Evolutionary conservation across 2,329 filamentous ascomycete species (phyloP).

Genomic region (Penicillium italicum): DNA sequence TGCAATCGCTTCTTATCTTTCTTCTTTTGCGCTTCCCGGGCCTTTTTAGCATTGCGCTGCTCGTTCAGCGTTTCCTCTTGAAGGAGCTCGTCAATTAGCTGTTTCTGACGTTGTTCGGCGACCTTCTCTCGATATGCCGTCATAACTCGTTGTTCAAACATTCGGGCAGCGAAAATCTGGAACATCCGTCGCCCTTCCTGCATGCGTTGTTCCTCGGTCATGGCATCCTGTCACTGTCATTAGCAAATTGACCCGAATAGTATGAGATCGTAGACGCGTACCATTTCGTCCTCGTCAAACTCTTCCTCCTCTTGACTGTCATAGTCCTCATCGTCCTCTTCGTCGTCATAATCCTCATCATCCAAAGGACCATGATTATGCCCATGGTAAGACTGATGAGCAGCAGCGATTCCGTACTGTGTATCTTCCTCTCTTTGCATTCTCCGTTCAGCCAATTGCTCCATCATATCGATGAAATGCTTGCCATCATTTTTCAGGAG

Average conservation of each 20-base stretch:
- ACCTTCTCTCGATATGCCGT: constrained; percentile 98
- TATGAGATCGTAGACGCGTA: constrained; percentile 35
- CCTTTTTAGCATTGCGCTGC: constrained; percentile 85
- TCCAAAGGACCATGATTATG: constrained; percentile 76
- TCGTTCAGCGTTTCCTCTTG: constrained; percentile 75
- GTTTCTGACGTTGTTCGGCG: constrained; percentile 83
- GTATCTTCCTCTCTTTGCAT: constrained; percentile 97
- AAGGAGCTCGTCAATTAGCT: constrained; percentile 84
- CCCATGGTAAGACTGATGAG: constrained; percentile 58
- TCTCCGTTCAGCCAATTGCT: constrained; percentile 91
- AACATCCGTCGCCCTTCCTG: constrained; percentile 98
- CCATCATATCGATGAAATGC: constrained; percentile 99
- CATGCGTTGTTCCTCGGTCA: constrained; percentile 99
- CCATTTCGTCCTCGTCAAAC: constrained; percentile 64
- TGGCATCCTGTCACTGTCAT: constrained; percentile 68
- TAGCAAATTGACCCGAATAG: neutral
- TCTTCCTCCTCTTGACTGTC: constrained; percentile 63
- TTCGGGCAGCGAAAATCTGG: constrained; percentile 96
- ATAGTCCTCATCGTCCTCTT: constrained; percentile 65
- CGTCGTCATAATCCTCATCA: constrained; percentile 68
- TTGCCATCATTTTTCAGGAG: constrained; percentile 98
- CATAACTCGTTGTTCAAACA: constrained; percentile 97
- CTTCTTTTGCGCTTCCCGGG: constrained; percentile 88
- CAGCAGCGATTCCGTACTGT: constrained; percentile 60
- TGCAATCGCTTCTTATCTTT: constrained; percentile 91